Evolutionary conservation across 192 early-diverging fungal species (phyloP).

Genomic region (Physocladia obscura): DNA sequence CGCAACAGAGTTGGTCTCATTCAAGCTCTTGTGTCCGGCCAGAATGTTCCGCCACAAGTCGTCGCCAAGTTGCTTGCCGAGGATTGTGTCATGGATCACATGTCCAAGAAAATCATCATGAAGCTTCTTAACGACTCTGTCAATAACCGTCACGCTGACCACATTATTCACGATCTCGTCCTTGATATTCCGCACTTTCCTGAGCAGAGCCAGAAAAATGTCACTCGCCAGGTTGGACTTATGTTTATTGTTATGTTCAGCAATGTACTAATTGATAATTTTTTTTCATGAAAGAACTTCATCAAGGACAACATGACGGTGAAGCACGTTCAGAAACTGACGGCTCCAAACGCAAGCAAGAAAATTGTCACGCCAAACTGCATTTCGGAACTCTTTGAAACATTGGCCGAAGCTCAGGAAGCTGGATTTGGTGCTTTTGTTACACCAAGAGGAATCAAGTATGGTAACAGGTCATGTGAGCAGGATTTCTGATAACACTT

Average conservation of each 20-base stretch:
- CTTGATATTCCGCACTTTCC: neutral
- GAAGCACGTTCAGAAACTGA: neutral
- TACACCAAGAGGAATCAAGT: neutral
- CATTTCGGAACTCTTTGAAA: neutral
- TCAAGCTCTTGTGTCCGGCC: neutral
- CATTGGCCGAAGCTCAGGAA: neutral
- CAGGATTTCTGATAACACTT: too few species aligned
- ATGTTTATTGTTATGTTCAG: too few species aligned
- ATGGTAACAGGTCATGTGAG: too few species aligned
- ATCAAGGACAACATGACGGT: neutral
- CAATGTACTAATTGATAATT: too few species aligned
- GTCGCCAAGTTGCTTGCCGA: neutral
- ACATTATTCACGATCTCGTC: slow-evolving; percentile 1
- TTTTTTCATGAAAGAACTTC: too few species aligned
- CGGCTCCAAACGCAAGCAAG: neutral
- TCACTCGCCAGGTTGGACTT: neutral
- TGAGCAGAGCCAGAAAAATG: neutral
- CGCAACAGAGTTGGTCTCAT: slow-evolving; percentile 7
- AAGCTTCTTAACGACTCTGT: neutral
- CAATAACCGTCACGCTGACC: slow-evolving; percentile 5
- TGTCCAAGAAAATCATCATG: neutral
- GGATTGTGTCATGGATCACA: slow-evolving; percentile 7
- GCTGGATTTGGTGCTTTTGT: neutral
- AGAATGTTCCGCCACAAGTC: neutral
- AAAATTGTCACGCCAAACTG: neutral